Base-by-base conservation (phyloP, 2,329 filamentous ascomycete genomes). In the Lojkania enalia region DNA sequence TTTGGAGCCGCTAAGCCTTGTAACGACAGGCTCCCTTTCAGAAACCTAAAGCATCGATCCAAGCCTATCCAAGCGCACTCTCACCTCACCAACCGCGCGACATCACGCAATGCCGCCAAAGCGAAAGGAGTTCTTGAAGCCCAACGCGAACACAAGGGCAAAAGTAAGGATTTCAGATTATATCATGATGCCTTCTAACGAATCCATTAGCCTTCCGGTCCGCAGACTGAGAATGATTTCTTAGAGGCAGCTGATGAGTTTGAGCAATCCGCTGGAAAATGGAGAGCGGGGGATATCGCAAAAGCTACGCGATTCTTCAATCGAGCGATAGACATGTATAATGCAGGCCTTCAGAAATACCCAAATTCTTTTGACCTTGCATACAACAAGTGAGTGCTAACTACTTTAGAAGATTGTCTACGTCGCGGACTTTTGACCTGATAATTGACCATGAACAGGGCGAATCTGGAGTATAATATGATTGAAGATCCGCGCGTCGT, bases 251-350 rank as follows among this genome's bases (percentile, higher is more conserved):
- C 84, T 9, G 85, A 88, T 42, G 80, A 84, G 21, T 77, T 83
- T 48, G 86, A 90, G 69, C 83, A 87, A 66, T 82, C 82, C 4
- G 86, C 84, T 5, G 84, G 86, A 50, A 90, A 90, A 77, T 88
- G 85, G 82, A 77, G 85, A 38, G 84, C 79, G 27, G 86, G 86
- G 16, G 86, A 90, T 63, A 78, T 83, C 15, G 79, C 75, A 37
- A 89, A 88, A 58, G 79, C 81, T 3, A 75, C 77, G 51, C 74
- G 82, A 35, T 82, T 82, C 54, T 83, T 81, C 60, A 75, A 82
- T 52, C 75, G 84, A 49, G 86, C 86, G 11, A 78, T 88, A 40
- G 78, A 86, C 39, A 75, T 77, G 33, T 90, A 89, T 59, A 78
- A 83, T 50, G 77, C 81, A 41, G 86, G 83, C 11, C 62, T 89